Conservation (phyloP, 2,329 filamentous ascomycete species). For the Juglanconis oblonga region DNA sequence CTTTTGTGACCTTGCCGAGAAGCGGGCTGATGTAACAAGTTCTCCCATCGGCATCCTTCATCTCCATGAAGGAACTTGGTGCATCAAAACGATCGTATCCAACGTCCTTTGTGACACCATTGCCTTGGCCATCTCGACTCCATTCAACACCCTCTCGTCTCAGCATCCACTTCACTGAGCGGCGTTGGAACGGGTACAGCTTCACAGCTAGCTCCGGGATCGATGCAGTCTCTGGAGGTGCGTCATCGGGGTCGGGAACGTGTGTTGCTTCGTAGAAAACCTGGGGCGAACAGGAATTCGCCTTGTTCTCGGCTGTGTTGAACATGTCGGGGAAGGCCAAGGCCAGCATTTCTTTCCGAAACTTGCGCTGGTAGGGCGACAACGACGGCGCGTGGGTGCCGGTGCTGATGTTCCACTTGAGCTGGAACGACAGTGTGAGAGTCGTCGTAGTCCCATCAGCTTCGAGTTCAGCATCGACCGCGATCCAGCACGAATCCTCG, state of each 20-base stretch:
- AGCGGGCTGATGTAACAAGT: constrained; percentile 50
- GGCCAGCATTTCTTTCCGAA: constrained; percentile 20
- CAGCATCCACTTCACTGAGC: constrained; percentile 69
- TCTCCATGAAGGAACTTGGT: constrained; percentile 42
- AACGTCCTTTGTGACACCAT: constrained; percentile 25
- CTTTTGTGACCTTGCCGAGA: constrained; percentile 55
- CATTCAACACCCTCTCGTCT: constrained; percentile 60
- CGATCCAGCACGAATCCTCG: constrained; percentile 18
- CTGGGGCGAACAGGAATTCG: constrained; percentile 40
- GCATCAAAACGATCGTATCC: constrained; percentile 18
- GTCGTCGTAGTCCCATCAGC: neutral
- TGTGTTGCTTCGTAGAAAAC: constrained; percentile 70
- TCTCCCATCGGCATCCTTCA: constrained; percentile 43
- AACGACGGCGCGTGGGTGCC: neutral
- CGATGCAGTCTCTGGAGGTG: constrained; percentile 34
- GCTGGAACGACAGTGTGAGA: constrained; percentile 20
- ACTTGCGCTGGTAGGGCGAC: constrained; percentile 1
- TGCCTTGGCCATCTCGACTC: constrained; percentile 22
- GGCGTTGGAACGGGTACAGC: constrained; percentile 70
- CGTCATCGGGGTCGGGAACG: constrained; percentile 49
- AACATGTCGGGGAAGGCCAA: constrained; percentile 19
- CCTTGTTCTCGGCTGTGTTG: neutral
- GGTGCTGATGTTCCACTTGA: constrained; percentile 29
- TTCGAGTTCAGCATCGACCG: constrained; percentile 7
- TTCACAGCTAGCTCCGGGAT: constrained; percentile 45